Percentiles rank a stretch among this genome's conserved stretches.
phyloP scores from a whole-genome alignment of 2,329 filamentous ascomycete genomes.

The Ceratocystis harringtonii region DNA sequence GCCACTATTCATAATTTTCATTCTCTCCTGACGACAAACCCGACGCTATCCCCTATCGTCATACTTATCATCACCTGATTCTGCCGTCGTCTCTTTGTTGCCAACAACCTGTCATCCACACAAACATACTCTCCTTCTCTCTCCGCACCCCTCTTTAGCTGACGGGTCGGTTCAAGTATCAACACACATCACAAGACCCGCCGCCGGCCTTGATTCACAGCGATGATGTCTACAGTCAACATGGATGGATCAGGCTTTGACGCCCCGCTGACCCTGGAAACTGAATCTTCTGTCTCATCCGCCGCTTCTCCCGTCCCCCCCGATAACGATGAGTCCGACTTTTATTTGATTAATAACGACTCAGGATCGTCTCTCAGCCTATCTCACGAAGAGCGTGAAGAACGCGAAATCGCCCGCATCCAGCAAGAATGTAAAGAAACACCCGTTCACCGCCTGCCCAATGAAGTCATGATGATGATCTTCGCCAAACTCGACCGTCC shows the following conservation, averaged over 20 bases:
- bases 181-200: neutral
- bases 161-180: neutral
- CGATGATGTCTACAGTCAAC: neutral
- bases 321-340: constrained; percentile 86
- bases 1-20: neutral
- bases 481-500: constrained; percentile 70
- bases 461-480: constrained; percentile 86
- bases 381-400: constrained; percentile 46
- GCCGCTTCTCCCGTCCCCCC: constrained; percentile 60
- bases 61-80: neutral
- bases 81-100: neutral
- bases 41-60: neutral
- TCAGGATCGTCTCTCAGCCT: constrained; percentile 82
- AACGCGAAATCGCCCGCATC: constrained; percentile 57
- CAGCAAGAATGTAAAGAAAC: constrained; percentile 53
- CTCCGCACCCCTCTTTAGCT: neutral
- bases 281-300: constrained; percentile 41
- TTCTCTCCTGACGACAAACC: neutral
- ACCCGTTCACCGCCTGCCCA: constrained; percentile 75
- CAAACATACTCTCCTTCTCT: neutral
- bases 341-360: constrained; percentile 78
- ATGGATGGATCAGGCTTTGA: constrained; percentile 3
- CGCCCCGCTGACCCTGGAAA: constrained; percentile 25
- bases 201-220: neutral
- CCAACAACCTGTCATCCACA: neutral